A percentile compares a stretch with the other conserved stretches of the same genome.
Evolutionary conservation across 768 basidiomycete species (phyloP).

Genomic region (Phallus indusiatus): DNA sequence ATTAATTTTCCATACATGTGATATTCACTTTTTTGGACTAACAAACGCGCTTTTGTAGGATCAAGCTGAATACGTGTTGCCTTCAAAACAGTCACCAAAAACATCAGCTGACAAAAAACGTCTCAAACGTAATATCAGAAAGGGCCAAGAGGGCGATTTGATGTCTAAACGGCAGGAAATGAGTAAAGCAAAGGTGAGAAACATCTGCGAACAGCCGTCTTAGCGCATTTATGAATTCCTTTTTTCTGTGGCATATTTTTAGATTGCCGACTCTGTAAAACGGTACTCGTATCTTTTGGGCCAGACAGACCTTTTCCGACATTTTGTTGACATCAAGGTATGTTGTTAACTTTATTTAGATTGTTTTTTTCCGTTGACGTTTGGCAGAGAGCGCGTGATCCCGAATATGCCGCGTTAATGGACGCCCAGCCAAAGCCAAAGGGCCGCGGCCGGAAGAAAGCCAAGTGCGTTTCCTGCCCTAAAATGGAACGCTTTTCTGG

Average conservation of each 20-base stretch:
- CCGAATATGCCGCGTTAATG: conserved; percentile 83
- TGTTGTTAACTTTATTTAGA: conserved; percentile 9
- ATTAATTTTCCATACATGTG: conserved; percentile 16
- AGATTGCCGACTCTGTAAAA: conserved; percentile 92
- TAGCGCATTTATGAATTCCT: not conserved
- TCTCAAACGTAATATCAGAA: conserved; percentile 46
- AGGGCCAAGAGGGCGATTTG: conserved; percentile 61
- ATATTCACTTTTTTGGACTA: conserved; percentile 20
- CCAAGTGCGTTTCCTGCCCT: conserved; percentile 37
- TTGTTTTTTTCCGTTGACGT: not conserved
- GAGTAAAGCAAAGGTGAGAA: conserved; percentile 77
- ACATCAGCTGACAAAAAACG: conserved; percentile 30
- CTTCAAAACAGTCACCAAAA: conserved; percentile 21
- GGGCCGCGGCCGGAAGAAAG: conserved; percentile 79
- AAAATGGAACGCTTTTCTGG: not conserved
- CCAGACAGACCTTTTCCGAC: conserved; percentile 96
- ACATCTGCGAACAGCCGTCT: not conserved
- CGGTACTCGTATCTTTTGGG: conserved; percentile 96
- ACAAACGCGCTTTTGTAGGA: conserved; percentile 19
- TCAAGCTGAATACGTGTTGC: conserved; percentile 31
- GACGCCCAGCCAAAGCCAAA: conserved; percentile 81
- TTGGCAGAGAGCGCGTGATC: conserved; percentile 74
- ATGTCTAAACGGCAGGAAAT: conserved; percentile 68
- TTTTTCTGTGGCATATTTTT: conserved; percentile 13
- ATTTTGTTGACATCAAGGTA: conserved; percentile 96